Evolutionary conservation across 2,329 filamentous ascomycete genomes (phyloP), one percentile per base, ranked within the genome.

Genomic region (Aspergillus ochraceoroseus): DNA sequence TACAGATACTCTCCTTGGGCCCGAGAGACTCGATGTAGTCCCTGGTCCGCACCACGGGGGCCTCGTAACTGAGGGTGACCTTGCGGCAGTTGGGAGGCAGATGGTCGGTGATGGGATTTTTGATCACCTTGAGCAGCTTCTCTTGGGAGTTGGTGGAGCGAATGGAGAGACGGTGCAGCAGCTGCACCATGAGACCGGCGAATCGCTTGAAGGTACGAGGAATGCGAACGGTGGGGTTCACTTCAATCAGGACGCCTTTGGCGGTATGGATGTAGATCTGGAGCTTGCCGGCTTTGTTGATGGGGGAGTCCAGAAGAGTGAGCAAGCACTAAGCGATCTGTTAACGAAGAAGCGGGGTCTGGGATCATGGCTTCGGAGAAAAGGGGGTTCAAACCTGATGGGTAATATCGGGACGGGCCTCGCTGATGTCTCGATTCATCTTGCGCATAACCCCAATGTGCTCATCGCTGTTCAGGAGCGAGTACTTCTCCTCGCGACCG

Each of bases 391-490:
- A 60, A 73, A 95, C 90, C 87, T 96, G 92, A 66, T 98, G 92
- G 31, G 92, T 95, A 59, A 98, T 98, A 68, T 98, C 92, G 30
- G 92, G 92, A 55, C 92, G 82, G 46, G 92, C 92, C 68, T 98
- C 92, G 65, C 89, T 95, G 53, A 98, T 96, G 64, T 98, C 92
- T 56, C 92, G 79, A 65, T 94, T 94, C 90, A 96, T 96, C 75
- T 96, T 98, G 60, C 92, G 84, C 88, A 98, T 95, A 52, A 96
- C 85, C 48, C 92, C 92, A 55, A 98, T 98, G 65, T 98, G 92
- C 70, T 98, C 92, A 62, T 98, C 92, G 68, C 89, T 95, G 75
- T 98, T 98, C 59, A 98, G 81, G 37, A 98, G 75, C 47, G 90
- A 94, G 70, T 94, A 98, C 68, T 96, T 96, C 64, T 95, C 90